phyloP scores from a whole-genome alignment of 1,139 yeast genomes.

The Suhomyces taliae region DNA sequence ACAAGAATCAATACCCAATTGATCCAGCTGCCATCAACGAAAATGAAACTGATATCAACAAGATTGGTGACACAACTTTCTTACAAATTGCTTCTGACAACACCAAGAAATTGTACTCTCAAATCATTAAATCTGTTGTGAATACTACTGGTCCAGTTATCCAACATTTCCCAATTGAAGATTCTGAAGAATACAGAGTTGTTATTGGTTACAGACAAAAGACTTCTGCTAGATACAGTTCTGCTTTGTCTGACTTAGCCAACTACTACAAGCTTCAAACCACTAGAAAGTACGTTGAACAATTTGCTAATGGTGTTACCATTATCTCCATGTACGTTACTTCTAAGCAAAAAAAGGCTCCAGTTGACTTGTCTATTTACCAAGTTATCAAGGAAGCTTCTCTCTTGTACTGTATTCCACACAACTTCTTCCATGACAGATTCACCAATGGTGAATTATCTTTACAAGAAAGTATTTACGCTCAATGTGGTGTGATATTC shows the following conservation, averaged over 20 bases:
- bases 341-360: constrained; percentile 45
- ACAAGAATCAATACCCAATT: constrained; percentile 64
- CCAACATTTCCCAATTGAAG: constrained; percentile 79
- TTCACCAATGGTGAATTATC: constrained; percentile 80
- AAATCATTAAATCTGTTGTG: constrained; percentile 68
- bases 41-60: constrained; percentile 53
- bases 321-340: constrained; percentile 83
- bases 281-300: constrained; percentile 91
- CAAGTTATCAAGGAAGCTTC: constrained; percentile 96
- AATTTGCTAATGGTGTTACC: constrained; percentile 85
- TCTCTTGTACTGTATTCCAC: constrained; percentile 86
- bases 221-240: constrained; percentile 82
- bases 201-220: constrained; percentile 86
- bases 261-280: constrained; percentile 85
- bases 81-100: constrained; percentile 75
- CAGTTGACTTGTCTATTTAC: constrained; percentile 73
- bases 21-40: constrained; percentile 24
- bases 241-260: constrained; percentile 85
- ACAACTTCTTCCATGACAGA: constrained; percentile 73
- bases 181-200: constrained; percentile 76
- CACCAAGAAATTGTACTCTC: constrained; percentile 75
- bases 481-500: constrained; percentile 90
- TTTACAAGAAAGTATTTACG: constrained; percentile 90
- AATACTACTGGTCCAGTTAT: constrained; percentile 90
- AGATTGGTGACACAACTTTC: constrained; percentile 80